These are phyloP conservation scores for Penicillium sp. DNA, from an alignment of 2,329 filamentous ascomycete species.

Conservation along the genomic window DNA sequence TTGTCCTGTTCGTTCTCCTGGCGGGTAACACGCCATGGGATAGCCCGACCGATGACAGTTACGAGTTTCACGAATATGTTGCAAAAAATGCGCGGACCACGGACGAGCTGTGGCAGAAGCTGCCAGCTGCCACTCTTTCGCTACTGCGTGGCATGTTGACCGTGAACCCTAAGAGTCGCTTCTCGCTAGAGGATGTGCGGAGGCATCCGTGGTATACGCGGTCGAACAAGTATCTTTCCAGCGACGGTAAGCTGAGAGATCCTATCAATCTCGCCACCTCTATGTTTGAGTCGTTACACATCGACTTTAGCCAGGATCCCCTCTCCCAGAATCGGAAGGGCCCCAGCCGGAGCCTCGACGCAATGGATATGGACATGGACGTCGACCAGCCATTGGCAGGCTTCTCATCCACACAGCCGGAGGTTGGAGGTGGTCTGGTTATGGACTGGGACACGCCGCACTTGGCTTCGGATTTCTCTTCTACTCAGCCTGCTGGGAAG, in stretches of 20 bases:
- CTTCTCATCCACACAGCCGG: conserved; percentile 80
- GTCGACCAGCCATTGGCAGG: conserved; percentile 41
- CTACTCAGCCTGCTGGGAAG: conserved; percentile 46
- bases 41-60: conserved; percentile 77
- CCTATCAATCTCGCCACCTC: conserved; percentile 82
- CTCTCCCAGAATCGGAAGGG: conserved; percentile 44
- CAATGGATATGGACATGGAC: conserved; percentile 60
- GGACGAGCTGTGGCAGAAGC: conserved; percentile 77
- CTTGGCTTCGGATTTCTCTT: conserved; percentile 42
- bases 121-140: conserved; percentile 71
- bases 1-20: conserved; percentile 92
- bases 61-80: conserved; percentile 86
- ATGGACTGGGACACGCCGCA: conserved; percentile 87
- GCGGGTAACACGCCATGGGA: conserved; percentile 99
- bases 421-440: conserved; percentile 66
- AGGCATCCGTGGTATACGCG: conserved; percentile 94
- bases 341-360: conserved; percentile 44
- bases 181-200: conserved; percentile 79
- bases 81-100: conserved; percentile 72
- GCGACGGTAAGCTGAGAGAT: conserved; percentile 70
- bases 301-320: conserved; percentile 73
- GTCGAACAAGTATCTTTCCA: conserved; percentile 68
- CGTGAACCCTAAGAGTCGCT: conserved; percentile 67
- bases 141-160: conserved; percentile 91
- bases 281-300: conserved; percentile 86